phyloP scores from a whole-genome alignment of 2,329 filamentous ascomycete species.

The Cercospora nicotianae region DNA sequence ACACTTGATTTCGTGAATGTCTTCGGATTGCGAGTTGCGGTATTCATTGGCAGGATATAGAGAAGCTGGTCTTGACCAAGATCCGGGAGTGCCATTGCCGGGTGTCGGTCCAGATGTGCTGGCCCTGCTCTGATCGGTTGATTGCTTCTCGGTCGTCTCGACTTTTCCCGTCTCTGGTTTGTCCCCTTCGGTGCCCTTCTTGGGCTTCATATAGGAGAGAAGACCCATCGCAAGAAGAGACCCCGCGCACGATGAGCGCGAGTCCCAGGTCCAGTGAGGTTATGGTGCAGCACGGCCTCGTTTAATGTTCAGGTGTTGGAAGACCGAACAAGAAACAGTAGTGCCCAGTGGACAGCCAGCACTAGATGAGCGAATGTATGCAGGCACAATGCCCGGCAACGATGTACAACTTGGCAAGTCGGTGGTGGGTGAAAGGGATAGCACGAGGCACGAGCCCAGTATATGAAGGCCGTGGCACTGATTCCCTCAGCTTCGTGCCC shows the following conservation, averaged over 20 bases:
- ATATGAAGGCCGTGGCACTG: constrained; percentile 14
- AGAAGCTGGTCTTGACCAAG: constrained; percentile 39
- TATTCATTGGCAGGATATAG: constrained; percentile 40
- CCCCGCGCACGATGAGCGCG: neutral
- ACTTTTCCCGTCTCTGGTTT: constrained; percentile 11
- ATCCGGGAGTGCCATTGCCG: constrained; percentile 31
- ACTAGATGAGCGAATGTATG: constrained; percentile 21
- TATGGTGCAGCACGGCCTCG: neutral
- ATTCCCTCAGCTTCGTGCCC: neutral
- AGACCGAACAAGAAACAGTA: neutral
- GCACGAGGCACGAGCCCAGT: constrained; percentile 6
- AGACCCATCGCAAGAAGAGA: constrained; percentile 25
- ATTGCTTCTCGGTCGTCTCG: constrained; percentile 25
- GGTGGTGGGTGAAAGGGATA: neutral
- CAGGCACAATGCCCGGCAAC: constrained; percentile 23
- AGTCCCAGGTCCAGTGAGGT: neutral
- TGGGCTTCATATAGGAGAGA: constrained; percentile 30
- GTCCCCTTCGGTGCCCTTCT: constrained; percentile 23
- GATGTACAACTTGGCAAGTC: neutral
- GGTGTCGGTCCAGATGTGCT: constrained; percentile 23
- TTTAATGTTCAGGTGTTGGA: neutral
- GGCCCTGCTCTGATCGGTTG: constrained; percentile 6
- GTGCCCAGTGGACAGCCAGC: neutral
- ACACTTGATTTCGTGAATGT: constrained; percentile 55
- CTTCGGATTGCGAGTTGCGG: constrained; percentile 45